Conservation (phyloP, 2,329 filamentous ascomycete species). For the Capronia coronata region DNA sequence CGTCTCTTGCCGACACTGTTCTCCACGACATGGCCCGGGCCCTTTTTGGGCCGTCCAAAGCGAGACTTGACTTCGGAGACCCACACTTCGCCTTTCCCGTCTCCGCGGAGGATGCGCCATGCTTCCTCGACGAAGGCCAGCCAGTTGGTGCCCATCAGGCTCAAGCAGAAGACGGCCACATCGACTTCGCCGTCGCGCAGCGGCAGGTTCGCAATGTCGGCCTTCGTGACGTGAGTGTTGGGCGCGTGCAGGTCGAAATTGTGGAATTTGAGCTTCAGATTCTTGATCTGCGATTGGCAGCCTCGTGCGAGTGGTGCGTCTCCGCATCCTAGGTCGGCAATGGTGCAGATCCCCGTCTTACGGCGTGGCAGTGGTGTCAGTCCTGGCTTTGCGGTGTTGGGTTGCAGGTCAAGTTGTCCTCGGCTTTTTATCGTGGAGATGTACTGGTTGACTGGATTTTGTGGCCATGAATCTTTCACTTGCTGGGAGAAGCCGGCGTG, state of each 20-base stretch:
- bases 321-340: conserved; percentile 90
- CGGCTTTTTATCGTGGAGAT: conserved; percentile 63
- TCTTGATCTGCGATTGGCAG: conserved; percentile 50
- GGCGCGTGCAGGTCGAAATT: conserved; percentile 84
- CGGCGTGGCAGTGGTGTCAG: conserved; percentile 60
- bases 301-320: conserved; percentile 74
- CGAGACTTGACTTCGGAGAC: conserved; percentile 93
- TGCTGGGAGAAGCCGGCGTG: conserved; percentile 94
- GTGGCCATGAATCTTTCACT: conserved; percentile 83
- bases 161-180: conserved; percentile 88
- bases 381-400: conserved; percentile 8
- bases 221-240: conserved; percentile 69
- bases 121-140: conserved; percentile 93
- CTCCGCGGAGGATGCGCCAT: conserved; percentile 82
- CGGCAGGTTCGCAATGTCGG: conserved; percentile 81
- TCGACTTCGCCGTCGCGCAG: conserved; percentile 69
- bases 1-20: conserved; percentile 65
- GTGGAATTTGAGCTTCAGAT: conserved; percentile 65
- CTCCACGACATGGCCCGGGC: conserved; percentile 44
- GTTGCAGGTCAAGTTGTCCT: conserved; percentile 35
- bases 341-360: conserved; percentile 60
- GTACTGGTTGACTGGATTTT: conserved; percentile 90
- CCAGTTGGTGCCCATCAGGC: conserved; percentile 99
- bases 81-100: conserved; percentile 80
- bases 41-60: conserved; percentile 58